Conservation (phyloP, 2,329 filamentous ascomycete species). For the Ambrosiella xylebori region DNA sequence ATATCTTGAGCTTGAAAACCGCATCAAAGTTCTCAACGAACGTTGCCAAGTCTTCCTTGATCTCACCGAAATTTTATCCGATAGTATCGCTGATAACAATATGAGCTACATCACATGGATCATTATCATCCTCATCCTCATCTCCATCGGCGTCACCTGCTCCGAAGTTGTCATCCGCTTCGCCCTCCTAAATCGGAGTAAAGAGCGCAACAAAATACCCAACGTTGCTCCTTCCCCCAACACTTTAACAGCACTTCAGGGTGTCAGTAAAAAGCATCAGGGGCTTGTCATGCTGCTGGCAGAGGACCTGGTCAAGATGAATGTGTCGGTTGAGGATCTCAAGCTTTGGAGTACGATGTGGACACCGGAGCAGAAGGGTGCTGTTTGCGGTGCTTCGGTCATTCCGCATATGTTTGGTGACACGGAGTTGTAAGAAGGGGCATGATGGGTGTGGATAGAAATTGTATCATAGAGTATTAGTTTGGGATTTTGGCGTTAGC, state of each 20-base stretch:
- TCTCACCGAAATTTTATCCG: conserved; percentile 82
- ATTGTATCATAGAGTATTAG: not conserved
- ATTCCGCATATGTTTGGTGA: conserved; percentile 6
- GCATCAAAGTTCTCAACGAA: conserved; percentile 93
- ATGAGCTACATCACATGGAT: conserved; percentile 98
- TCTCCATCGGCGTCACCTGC: conserved; percentile 82
- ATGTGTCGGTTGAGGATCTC: conserved; percentile 35
- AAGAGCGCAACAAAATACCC: not conserved
- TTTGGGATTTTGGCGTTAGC: not conserved
- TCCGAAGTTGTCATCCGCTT: conserved; percentile 81
- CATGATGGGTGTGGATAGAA: not conserved
- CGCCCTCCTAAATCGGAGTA: conserved; percentile 41
- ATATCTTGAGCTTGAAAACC: conserved; percentile 91
- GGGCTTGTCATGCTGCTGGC: conserved; percentile 25
- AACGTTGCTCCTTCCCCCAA: not conserved
- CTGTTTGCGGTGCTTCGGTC: conserved; percentile 12
- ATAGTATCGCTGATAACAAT: conserved; percentile 82
- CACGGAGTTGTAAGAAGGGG: conserved; percentile 1
- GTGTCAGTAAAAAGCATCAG: conserved; percentile 16
- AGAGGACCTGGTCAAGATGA: conserved; percentile 35
- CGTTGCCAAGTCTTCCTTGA: conserved; percentile 92
- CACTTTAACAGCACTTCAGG: not conserved
- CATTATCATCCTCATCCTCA: conserved; percentile 79
- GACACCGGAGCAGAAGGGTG: conserved; percentile 14
- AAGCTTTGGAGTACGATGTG: conserved; percentile 16